Evolutionary conservation across 208 protist species (phyloP).

Genomic region (Trypanosoma theileri): DNA sequence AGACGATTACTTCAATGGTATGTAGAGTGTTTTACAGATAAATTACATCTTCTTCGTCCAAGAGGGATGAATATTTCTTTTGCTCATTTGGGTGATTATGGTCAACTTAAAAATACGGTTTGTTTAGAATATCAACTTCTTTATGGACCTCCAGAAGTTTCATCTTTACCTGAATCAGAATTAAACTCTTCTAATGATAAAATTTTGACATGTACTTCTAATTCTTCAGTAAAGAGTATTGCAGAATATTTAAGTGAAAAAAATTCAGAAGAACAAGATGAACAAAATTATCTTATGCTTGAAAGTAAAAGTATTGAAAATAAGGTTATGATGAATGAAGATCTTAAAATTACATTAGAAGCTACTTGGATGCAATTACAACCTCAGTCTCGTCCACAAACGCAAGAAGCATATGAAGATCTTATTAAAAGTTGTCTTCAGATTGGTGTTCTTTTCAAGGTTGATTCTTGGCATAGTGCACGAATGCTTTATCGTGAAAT

Average conservation of each 20-base stretch:
- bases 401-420: slow-evolving; percentile 60
- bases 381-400: slow-evolving; percentile 32
- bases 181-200: not conserved
- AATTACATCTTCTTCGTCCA: slow-evolving; percentile 71
- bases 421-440: slow-evolving; percentile 68
- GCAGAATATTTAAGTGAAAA: slow-evolving; percentile 28
- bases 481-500: slow-evolving; percentile 77
- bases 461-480: slow-evolving; percentile 87
- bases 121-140: slow-evolving; percentile 80
- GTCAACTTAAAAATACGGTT: slow-evolving; percentile 58
- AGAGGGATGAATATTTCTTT: slow-evolving; percentile 77
- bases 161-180: not conserved
- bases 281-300: slow-evolving; percentile 1
- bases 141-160: slow-evolving; percentile 47
- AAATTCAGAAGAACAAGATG: slow-evolving; percentile 19
- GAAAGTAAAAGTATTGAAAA: slow-evolving; percentile 4
- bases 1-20: slow-evolving; percentile 85
- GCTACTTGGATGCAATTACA: slow-evolving; percentile 58
- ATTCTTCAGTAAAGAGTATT: slow-evolving; percentile 20
- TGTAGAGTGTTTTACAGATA: slow-evolving; percentile 67
- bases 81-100: slow-evolving; percentile 86
- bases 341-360: slow-evolving; percentile 30
- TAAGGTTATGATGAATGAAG: slow-evolving; percentile 12
- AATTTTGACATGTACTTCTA: not conserved
- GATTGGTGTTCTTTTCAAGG: slow-evolving; percentile 84